These are phyloP conservation scores for Metarhizium brunneum DNA, from an alignment of 2,329 filamentous ascomycete genomes.

Conservation along the genomic window DNA sequence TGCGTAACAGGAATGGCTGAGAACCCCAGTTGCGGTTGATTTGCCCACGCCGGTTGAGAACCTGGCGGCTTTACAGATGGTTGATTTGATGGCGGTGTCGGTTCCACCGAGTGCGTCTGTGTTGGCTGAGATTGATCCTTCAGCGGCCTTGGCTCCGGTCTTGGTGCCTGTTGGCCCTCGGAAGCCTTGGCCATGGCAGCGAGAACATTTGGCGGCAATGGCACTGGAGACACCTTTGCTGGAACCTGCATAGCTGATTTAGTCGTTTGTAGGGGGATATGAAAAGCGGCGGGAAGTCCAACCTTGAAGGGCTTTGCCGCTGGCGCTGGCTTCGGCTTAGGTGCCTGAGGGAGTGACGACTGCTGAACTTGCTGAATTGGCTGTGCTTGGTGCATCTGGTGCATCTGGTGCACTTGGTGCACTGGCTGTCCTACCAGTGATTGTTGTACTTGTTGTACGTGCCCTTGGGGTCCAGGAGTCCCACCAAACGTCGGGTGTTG, in stretches of 20 bases:
- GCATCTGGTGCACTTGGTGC: too few species aligned
- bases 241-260: conserved; percentile 23
- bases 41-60: background rate
- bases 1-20: background rate
- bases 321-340: conserved; percentile 16
- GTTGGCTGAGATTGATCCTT: background rate
- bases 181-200: conserved; percentile 23
- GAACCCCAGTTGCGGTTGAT: background rate
- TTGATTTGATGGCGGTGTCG: background rate
- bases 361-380: background rate
- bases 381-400: background rate
- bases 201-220: conserved; percentile 32
- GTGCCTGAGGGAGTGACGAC: conserved; percentile 6
- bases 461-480: background rate
- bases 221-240: conserved; percentile 33
- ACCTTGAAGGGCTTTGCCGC: conserved; percentile 23
- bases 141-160: background rate
- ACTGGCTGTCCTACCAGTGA: background rate
- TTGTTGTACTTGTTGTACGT: background rate
- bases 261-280: conserved; percentile 16
- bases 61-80: background rate
- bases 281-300: conserved; percentile 16
- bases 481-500: conserved; percentile 8
- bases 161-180: background rate
- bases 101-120: background rate